These are phyloP conservation scores for Arctium lappa DNA, from an alignment of 129 eudicot genomes.

Conservation along the genomic window DNA sequence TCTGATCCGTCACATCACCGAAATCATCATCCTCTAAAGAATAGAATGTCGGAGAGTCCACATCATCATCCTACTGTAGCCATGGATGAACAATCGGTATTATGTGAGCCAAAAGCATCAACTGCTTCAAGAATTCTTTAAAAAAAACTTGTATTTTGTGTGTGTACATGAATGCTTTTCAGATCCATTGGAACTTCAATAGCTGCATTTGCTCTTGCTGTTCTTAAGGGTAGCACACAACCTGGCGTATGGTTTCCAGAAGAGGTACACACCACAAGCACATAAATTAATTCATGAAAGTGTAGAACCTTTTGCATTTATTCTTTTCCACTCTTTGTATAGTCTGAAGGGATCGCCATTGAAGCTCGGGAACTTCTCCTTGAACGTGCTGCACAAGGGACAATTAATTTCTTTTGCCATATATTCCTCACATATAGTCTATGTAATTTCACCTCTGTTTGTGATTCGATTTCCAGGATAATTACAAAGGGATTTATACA, in stretches of 20 bases:
- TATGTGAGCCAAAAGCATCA: too few species aligned
- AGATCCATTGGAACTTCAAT: conserved; percentile 83
- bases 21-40: too few species aligned
- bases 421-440: too few species aligned
- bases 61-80: too few species aligned
- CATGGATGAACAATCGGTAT: too few species aligned
- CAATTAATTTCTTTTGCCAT: conserved; percentile 42
- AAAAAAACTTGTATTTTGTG: neutral
- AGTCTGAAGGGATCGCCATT: conserved; percentile 87
- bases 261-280: conserved; percentile 54
- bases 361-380: conserved; percentile 88
- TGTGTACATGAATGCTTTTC: conserved; percentile 24
- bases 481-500: too few species aligned
- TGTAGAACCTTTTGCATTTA: neutral
- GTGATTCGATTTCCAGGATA: too few species aligned
- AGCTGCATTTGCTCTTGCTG: conserved; percentile 89
- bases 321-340: conserved; percentile 4
- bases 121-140: neutral
- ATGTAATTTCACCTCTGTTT: too few species aligned
- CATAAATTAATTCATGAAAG: neutral
- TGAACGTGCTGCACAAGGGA: conserved; percentile 80
- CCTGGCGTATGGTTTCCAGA: conserved; percentile 99
- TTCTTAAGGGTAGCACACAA: conserved; percentile 89
- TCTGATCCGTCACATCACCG: too few species aligned
- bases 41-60: too few species aligned